Conservation (phyloP, 2,329 filamentous ascomycete species). For the Alternaria alternata region DNA sequence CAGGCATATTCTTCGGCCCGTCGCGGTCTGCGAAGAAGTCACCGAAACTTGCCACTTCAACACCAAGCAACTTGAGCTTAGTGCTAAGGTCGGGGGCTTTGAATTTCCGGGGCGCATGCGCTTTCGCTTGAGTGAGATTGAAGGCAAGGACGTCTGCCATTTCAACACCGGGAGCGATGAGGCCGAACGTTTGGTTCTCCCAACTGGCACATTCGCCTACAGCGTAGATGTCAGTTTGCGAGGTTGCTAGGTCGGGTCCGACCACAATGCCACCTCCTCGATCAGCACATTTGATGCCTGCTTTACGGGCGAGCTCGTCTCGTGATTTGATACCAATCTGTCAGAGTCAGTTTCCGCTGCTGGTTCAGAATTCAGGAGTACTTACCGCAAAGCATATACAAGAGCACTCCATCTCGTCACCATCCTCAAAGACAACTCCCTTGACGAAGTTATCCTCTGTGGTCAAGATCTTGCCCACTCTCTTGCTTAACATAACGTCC, state of each 20-base stretch:
- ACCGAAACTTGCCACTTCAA: constrained; percentile 91
- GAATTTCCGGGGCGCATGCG: constrained; percentile 74
- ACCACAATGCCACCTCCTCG: constrained; percentile 80
- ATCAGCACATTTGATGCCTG: constrained; percentile 76
- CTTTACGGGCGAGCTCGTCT: constrained; percentile 75
- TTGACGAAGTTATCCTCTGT: constrained; percentile 72
- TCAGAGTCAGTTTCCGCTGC: constrained; percentile 14
- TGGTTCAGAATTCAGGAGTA: constrained; percentile 11
- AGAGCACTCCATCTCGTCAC: constrained; percentile 76
- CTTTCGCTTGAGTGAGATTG: constrained; percentile 84
- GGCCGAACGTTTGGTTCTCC: constrained; percentile 84
- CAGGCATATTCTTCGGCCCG: constrained; percentile 78
- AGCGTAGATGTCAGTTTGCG: constrained; percentile 76
- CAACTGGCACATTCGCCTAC: constrained; percentile 92
- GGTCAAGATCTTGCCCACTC: constrained; percentile 75
- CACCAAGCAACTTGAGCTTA: constrained; percentile 86
- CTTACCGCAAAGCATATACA: constrained; percentile 82
- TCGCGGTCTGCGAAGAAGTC: constrained; percentile 93
- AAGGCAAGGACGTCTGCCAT: constrained; percentile 93
- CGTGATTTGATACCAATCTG: constrained; percentile 81
- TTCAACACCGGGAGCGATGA: constrained; percentile 89
- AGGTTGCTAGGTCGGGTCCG: constrained; percentile 72
- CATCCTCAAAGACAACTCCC: constrained; percentile 82
- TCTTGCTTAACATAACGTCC: constrained; percentile 79
- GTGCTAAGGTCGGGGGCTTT: constrained; percentile 88